phyloP scores from a whole-genome alignment of 2,329 filamentous ascomycete species.

The Paecilomyces fulvus region DNA sequence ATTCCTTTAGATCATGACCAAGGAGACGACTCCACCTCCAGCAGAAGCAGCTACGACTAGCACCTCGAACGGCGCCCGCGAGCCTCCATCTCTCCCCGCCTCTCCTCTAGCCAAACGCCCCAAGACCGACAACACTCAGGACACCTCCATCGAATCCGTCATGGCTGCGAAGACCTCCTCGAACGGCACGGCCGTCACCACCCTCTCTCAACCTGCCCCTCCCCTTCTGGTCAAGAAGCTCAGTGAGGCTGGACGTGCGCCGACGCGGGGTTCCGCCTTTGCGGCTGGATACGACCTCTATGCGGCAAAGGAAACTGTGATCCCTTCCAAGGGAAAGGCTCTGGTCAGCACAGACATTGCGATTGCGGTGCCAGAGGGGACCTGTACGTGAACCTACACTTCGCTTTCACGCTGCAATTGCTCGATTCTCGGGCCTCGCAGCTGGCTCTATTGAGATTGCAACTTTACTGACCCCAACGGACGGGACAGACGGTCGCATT shows the following conservation, averaged over 20 bases:
- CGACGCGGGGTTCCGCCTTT: constrained; percentile 79
- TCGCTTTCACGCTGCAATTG: no score
- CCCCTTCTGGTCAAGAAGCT: constrained; percentile 82
- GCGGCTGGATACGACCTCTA: constrained; percentile 95
- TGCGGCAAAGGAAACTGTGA: constrained; percentile 60
- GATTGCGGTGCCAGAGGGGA: constrained; percentile 82
- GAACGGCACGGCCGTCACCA: constrained; percentile 23
- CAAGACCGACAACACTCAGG: constrained; percentile 46
- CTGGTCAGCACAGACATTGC: constrained; percentile 85
- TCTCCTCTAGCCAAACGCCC: constrained; percentile 75
- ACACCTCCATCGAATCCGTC: constrained; percentile 11
- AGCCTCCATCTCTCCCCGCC: constrained; percentile 52
- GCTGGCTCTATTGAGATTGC: neutral
- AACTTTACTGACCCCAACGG: neutral
- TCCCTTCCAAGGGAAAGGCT: constrained; percentile 75
- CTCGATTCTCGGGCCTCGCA: no score
- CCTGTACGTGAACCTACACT: constrained; percentile 53
- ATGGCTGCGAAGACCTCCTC: constrained; percentile 24
- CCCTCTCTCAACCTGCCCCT: constrained; percentile 40
- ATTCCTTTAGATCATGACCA: constrained; percentile 30
- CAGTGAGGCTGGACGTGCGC: constrained; percentile 65
- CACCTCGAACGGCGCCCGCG: constrained; percentile 23
- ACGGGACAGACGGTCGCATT: constrained; percentile 65
- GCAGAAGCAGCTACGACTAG: constrained; percentile 16
- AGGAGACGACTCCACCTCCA: constrained; percentile 33